Evolutionary conservation across 768 basidiomycete genomes (phyloP).

Genomic region (Tulasnella sp.): DNA sequence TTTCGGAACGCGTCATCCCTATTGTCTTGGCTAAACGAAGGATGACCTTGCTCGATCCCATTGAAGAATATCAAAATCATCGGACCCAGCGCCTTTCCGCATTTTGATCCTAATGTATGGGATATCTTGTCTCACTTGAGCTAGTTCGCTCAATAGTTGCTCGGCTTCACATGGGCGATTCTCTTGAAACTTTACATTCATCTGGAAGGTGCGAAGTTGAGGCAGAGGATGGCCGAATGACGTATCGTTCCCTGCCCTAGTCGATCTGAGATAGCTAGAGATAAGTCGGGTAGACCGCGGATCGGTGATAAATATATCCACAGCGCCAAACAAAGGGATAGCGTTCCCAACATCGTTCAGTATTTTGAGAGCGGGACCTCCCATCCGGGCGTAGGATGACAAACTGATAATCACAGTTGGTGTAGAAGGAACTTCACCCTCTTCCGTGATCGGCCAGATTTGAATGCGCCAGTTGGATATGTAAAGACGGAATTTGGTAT

Average conservation of each 20-base stretch:
- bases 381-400: background rate
- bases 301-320: background rate
- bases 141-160: background rate
- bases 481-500: background rate
- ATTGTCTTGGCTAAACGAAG: background rate
- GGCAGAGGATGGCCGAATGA: background rate
- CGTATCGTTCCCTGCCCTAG: background rate
- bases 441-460: background rate
- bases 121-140: background rate
- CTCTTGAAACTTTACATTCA: background rate
- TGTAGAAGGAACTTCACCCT: background rate
- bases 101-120: background rate
- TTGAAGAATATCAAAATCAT: background rate
- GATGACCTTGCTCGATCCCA: background rate
- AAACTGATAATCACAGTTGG: background rate
- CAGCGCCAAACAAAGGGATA: background rate
- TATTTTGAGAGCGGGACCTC: background rate
- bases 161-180: background rate
- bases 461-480: background rate
- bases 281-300: background rate
- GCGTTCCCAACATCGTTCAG: background rate
- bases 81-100: background rate
- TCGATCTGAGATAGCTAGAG: background rate
- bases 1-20: background rate
- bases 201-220: background rate